Evolutionary conservation across 768 basidiomycete species (phyloP), one percentile per base, ranked within the genome.

Genomic region (Amanita brunnescens): DNA sequence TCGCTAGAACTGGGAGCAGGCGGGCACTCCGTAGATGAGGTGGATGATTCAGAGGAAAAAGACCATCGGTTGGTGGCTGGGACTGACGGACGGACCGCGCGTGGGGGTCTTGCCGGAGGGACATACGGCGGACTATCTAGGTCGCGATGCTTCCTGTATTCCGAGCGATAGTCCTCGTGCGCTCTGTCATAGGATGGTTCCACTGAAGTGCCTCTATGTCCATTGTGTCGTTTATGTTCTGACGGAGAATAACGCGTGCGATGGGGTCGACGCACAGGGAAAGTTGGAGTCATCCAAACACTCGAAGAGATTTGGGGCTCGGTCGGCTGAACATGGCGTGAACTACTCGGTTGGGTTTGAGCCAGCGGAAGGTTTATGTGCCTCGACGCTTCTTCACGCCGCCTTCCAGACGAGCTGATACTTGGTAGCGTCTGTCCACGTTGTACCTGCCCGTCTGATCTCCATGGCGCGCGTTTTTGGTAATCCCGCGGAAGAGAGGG

Each of bases 21-120:
- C 24, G 37, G 23, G 16, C 35, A 30, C 10, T 32, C 6, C 24
- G 38, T 40, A 8, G 48, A 29, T 6, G 48, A 40, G 9, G 48
- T 20, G n/a, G 48, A 49, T 8, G 48, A 49, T 8, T 49, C 48
- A 6, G 48, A 49, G 18, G 48, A 49, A 16, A 39, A 40, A 9
- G 48, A 49, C 48, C 48, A 41, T 26, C 38, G 23, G 23, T 29
- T 39, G 6, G n/a, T 40, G 6, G 37, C 26, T 12, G 21, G 37
- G 8, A 6, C 13, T 6, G 38, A 14, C 7, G 38, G 14, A n/a
- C 37, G 35, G 12, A 14, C 13, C 2, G 24, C 3, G 12, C 20
- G 48, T 13, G 16, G n/a, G 12, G 6, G 35, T 8, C 16, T 29
- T 12, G 35, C 6, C n/a, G 48, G 48, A 6, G 41, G 20, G 23